Evolutionary conservation across 805 yeast species (phyloP), one percentile per base, ranked within the genome.

Genomic region (Ogataea neopini): DNA sequence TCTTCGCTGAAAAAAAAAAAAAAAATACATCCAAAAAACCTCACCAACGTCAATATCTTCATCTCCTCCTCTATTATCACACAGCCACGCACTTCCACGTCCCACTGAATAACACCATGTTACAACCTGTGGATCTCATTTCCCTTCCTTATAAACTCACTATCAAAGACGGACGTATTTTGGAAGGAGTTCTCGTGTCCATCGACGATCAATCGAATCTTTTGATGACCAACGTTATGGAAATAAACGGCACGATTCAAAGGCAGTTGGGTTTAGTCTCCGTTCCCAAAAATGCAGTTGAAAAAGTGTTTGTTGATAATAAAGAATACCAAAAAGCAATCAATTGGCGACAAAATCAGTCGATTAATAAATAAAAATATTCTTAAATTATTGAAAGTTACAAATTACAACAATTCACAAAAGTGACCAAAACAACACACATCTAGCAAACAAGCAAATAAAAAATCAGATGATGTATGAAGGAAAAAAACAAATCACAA

Each of bases 191-290:
- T 4, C 56, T 75, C 11, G 68, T 74, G 10, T 74, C 79, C 1
- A 57, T 72, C 3, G 80, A 75, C 52, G 73, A 74, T 26, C 72
- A 72, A 46, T 60, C 69, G 15, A 75, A 75, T 46, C 43, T 74
- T 5, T 57, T 75, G 15, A 50, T 75, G 18, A 69, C 76, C 32
- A 67, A 70, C 46, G 75, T 69, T 8, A 51, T 49, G 10, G 80
- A 75, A 25, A 34, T 42, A 1, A 50, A 49, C 13, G 57, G 52
- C 11, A 36, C 39, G 8, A 51, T 52, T 13, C 43, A 49, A 22
- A 65, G 84, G 51, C 70, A 70, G 38, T 55, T 79, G 34, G 84
- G 84, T 0, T 59, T 79, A 8, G 81, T 80, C n/a, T 77, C 83
- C 53, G 71, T 80, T 2, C 83, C 81, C 0, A 63, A 68, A 43